Evolutionary conservation across 306 rosid genomes (phyloP), one percentile per base, ranked within the genome.

Genomic region (Trichosanthes cucumerina): DNA sequence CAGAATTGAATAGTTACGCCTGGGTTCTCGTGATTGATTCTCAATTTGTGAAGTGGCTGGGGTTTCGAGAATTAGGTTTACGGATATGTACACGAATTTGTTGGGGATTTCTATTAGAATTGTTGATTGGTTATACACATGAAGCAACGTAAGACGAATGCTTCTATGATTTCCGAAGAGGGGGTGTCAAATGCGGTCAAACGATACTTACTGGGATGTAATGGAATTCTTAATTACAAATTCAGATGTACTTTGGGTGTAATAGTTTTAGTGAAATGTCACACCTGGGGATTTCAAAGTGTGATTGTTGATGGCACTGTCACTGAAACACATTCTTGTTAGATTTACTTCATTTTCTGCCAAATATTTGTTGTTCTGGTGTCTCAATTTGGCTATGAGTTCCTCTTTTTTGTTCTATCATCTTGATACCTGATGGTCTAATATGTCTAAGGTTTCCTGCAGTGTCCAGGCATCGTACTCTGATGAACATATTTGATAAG

Each of bases 391-490:
- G n/a, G 3, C 16, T 49, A 47, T 28, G 19, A 41, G 9, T 16
- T 72, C 24, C 59, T 44, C 66, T 80, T 78, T 23, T 10, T 39
- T 33, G 15, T 68, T 26, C 54, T 16, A 41, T 69, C 11, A 7
- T 23, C 19, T 69, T 23, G 36, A 69, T 69, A 69, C n/a, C 31
- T 23, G 36, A 43, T 69, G 53, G 75, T 12, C 34, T 69, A 44
- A 69, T 21, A 23, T 69, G 75, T 23, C 54, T 23, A 23, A 19
- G 73, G 8, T 10, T 38, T 69, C 19, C 1, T 69, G 75, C 80
- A 95, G 99, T 95, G 69, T 92, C 97, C 13, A 84, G 99, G 85
- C 99, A 95, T 82, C 91, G 99, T 78, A 89, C 97, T 79, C 88
- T 95, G 33, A 92, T 95, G 99, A 92, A 95, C 79, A 36, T 95